Evolutionary conservation across 331 rosid species (phyloP).

Genomic region (Pyrus hybrid): DNA sequence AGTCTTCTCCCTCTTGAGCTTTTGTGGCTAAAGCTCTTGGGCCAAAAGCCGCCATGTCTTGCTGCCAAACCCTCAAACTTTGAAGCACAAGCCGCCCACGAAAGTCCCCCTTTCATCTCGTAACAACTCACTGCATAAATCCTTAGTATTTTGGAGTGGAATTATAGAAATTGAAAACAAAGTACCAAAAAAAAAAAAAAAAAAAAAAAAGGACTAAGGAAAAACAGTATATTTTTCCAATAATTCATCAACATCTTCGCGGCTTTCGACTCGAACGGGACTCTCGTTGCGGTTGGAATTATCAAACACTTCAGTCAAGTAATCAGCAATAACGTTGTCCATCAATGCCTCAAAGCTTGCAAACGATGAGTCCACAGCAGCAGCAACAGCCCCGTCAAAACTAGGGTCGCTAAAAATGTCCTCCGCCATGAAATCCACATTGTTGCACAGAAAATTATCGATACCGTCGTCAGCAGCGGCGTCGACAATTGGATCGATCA

Average conservation of each 20-base stretch:
- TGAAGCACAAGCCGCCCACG: neutral
- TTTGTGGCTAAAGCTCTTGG: neutral
- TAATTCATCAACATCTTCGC: neutral
- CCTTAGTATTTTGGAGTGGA: no score
- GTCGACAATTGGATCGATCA: no score
- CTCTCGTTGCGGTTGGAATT: neutral
- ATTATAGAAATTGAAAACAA: no score
- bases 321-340: neutral
- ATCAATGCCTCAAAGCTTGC: neutral
- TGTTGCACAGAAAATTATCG: no score
- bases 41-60: neutral
- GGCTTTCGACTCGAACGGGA: neutral
- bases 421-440: no score
- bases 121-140: neutral
- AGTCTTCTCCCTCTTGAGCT: neutral
- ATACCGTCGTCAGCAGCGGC: no score
- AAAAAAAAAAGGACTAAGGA: neutral
- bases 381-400: no score
- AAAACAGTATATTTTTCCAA: neutral
- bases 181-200: no score
- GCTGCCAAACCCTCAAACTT: neutral
- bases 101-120: neutral
- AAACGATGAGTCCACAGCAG: no score
- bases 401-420: no score
- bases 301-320: neutral